Evolutionary conservation across 305 asterid species (phyloP), one percentile per base, ranked within the genome.

Genomic region (Rubia balearica): DNA sequence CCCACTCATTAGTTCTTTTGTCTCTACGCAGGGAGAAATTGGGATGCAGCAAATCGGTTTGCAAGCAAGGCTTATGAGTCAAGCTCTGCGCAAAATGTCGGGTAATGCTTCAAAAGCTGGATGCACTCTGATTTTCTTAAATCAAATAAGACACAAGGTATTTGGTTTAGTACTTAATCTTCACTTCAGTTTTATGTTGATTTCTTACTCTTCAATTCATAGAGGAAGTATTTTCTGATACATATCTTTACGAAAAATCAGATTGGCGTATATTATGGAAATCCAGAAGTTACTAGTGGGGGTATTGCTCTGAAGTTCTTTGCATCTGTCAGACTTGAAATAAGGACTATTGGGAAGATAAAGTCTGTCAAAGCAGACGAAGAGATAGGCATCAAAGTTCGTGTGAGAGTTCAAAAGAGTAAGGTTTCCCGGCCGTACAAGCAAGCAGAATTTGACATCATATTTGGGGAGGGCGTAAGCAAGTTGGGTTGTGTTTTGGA

Each of bases 41-140:
- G 99, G 99, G 70, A 92, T 95, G 99, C 99, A 95, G 76, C 98
- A 95, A 89, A 95, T 95, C 88, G 98, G 99, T 77, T 81, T 95
- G 84, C 99, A 95, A 83, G 99, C 99, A 8, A 96, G 98, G 40
- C 90, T 95, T 70, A 95, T 95, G 99, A 95, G 98, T 83, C 99
- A 95, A 84, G 99, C 98, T 45, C 77, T 92, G 82, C 98, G 98
- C 22, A 95, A 95, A 77, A 95, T 95, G 98, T 92, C 99, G 0
- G 99, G 99, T 56, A 95, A 95, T 80, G 99, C 99, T 73, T 95
- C 99, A 56, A 95, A 95, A 84, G 99, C 98, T 75, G 96, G 98
- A 66, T 95, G 99, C 73, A 91, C 98, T 24, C 97, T 95, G 72
- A 85, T 95, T 81, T 95, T 95, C 80, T 84, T 95, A 49, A 95